Evolutionary conservation across 2,329 filamentous ascomycete genomes (phyloP).

Genomic region (Atkinsonella hypoxylon): DNA sequence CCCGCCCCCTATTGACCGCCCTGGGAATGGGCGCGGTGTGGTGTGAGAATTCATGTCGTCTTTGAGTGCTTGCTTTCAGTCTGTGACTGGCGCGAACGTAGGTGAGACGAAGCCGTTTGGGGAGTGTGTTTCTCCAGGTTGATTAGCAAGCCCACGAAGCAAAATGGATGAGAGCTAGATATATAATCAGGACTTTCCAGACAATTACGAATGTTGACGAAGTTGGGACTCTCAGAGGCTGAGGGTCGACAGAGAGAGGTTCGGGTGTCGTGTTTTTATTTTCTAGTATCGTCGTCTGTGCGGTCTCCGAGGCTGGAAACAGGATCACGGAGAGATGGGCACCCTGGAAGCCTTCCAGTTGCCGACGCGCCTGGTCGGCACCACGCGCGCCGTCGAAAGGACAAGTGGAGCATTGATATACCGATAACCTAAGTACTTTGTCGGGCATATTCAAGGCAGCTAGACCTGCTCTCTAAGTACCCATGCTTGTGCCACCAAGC

Average conservation of each 20-base stretch:
- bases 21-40: conserved; percentile 25
- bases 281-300: background rate
- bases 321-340: background rate
- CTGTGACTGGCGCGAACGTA: background rate
- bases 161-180: background rate
- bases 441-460: conserved; percentile 18
- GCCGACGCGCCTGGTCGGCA: conserved; percentile 12
- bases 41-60: conserved; percentile 24
- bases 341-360: background rate
- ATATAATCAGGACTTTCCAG: background rate
- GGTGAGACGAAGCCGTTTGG: background rate
- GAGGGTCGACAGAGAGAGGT: background rate
- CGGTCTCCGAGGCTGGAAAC: background rate
- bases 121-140: background rate
- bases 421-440: conserved; percentile 14
- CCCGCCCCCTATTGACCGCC: conserved; percentile 21
- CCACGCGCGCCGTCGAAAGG: background rate
- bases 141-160: background rate
- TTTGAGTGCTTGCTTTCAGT: background rate
- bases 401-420: conserved; percentile 7
- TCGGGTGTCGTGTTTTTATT: background rate
- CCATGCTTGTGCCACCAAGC: background rate
- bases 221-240: background rate
- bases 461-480: conserved; percentile 16
- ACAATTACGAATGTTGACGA: background rate